Conservation (phyloP, 164 flowering plant genomes). For the Houttuynia cordata region DNA sequence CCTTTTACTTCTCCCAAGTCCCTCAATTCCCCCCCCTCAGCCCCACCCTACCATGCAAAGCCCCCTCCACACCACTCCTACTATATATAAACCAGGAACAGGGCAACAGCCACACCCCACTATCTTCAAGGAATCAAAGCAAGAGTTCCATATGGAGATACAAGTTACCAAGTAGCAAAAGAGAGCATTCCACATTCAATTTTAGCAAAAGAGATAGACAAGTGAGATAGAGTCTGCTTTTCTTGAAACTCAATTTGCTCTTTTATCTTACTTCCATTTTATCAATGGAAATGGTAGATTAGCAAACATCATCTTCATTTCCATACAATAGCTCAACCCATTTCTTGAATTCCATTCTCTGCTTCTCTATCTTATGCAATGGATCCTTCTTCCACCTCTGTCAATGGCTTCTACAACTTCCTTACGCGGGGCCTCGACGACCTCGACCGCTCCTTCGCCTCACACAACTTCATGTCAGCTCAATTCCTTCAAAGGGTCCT, state of each 20-base stretch:
- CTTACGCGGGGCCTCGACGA: constrained; percentile 78
- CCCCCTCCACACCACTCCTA: not conserved
- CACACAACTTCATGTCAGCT: constrained; percentile 73
- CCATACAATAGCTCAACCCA: not conserved
- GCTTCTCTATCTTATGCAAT: constrained; percentile 11
- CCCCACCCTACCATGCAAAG: no score
- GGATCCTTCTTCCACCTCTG: constrained; percentile 77
- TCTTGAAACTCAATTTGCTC: no score
- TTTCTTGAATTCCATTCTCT: constrained; percentile 10
- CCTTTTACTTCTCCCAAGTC: not conserved
- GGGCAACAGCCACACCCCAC: not conserved
- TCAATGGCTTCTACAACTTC: constrained; percentile 78
- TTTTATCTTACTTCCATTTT: no score
- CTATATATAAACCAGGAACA: not conserved
- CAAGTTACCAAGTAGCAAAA: not conserved
- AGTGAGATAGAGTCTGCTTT: constrained; percentile 9
- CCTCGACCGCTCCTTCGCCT: constrained; percentile 50
- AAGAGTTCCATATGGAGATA: no score
- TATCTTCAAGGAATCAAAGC: not conserved
- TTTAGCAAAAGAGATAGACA: not conserved
- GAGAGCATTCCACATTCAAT: not conserved
- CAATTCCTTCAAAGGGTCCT: constrained; percentile 78
- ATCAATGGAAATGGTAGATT: constrained; percentile 76
- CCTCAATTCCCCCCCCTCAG: no score
- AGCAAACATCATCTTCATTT: constrained; percentile 97